Evolutionary conservation across 805 yeast genomes (phyloP).

Genomic region (Yamadazyma scolyti): DNA sequence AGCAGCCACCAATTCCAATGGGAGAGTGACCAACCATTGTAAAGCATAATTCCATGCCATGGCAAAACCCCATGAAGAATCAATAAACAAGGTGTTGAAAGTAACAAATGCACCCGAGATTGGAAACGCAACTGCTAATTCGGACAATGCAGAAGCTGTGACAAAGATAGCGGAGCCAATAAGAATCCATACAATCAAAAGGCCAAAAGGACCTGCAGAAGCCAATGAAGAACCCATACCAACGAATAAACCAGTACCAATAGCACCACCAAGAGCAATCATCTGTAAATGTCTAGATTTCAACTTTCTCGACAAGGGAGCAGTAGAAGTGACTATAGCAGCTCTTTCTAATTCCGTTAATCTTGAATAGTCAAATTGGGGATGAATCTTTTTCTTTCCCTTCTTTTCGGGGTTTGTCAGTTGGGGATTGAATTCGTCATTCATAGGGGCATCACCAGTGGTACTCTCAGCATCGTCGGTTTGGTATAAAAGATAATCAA

Average conservation of each 20-base stretch:
- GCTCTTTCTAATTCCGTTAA: conserved; percentile 29
- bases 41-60: conserved; percentile 46
- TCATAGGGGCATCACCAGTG: conserved; percentile 5
- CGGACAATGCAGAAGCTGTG: conserved; percentile 58
- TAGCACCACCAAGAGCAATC: conserved; percentile 24
- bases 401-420: conserved; percentile 2
- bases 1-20: conserved; percentile 35
- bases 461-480: conserved; percentile 11
- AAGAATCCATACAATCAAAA: conserved; percentile 53
- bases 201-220: conserved; percentile 63
- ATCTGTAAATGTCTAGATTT: conserved; percentile 14
- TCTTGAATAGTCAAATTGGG: conserved; percentile 23
- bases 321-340: conserved; percentile 29
- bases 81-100: conserved; percentile 55
- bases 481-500: conserved; percentile 10
- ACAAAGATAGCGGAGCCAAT: conserved; percentile 52
- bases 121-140: conserved; percentile 58
- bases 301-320: conserved; percentile 25
- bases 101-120: conserved; percentile 63
- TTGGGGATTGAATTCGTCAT: conserved; percentile 2
- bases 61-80: conserved; percentile 61
- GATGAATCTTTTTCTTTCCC: conserved; percentile 10
- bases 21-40: conserved; percentile 35
- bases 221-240: conserved; percentile 58
- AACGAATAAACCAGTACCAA: conserved; percentile 49